Base-by-base conservation (phyloP, 805 yeast species). In the Saturnispora gosingensis region DNA sequence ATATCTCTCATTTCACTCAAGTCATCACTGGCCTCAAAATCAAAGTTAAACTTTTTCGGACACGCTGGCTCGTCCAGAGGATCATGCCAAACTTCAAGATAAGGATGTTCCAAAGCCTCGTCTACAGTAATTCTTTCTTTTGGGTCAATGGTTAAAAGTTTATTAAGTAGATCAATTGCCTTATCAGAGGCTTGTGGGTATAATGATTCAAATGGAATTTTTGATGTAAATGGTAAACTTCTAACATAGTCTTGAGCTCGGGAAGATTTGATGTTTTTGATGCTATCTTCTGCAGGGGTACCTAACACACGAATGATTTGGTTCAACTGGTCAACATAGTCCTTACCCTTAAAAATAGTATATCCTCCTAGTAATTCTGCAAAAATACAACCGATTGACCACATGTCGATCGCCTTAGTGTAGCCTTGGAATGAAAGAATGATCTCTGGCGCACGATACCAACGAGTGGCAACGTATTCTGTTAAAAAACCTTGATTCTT, bases 391-490 rank as follows among this genome's bases (percentile, higher is more conserved):
- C 99, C 99, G 20, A 93, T 95, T 0, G 97, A 88, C 99, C 99
- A 93, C 52, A 93, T 78, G 67, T 93, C 99, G 54, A 93, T 91
- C 24, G 99, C 97, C 70, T 88, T 90, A 5, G 98, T 87, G 67
- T 91, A 91, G 53, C 90, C 88, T 66, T 93, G 95, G 72, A 87
- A 88, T 57, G 95, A 84, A 51, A 93, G 74, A 89, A 93, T 91
- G 68, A 93, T 89, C 64, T 93, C 99, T 0, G 99, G 99, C 3
- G 99, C 99, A 59, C 99, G 75, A 68, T 93, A 93, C 99, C 99
- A 93, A 66, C 99, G 77, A 1, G 99, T 93, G 32, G 99, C 98
- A 27, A 93, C 99, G 65, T 93, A 93, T 67, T 91, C 98, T 1
- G 99, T 93, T 74, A 91, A 72, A 61, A 88, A 91, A n/a, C 96